phyloP scores from a whole-genome alignment of 345 rosid genomes.

The Eucalyptus decipiens region DNA sequence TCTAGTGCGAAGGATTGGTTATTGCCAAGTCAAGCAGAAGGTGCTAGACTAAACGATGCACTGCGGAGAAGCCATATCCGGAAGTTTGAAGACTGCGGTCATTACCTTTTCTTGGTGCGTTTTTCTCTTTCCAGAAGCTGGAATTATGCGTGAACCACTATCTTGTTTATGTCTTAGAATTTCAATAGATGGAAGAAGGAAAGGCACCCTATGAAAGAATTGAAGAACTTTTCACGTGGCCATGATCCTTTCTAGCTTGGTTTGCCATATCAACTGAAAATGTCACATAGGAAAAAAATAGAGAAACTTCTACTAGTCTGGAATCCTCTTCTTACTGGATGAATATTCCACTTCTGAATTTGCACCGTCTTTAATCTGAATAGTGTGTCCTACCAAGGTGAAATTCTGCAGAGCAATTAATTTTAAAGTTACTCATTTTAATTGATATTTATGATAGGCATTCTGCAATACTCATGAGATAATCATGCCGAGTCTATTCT shows the following conservation, averaged over 20 bases:
- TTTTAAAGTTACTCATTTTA: neutral
- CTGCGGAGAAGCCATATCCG: conserved; percentile 45
- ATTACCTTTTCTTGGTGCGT: conserved; percentile 69
- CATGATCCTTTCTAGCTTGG: neutral
- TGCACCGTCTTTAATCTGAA: neutral
- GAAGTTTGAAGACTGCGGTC: conserved; percentile 40
- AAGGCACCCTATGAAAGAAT: neutral
- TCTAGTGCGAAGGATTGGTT: conserved; percentile 71
- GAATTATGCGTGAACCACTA: neutral
- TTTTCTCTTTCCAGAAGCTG: neutral
- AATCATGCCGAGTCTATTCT: neutral
- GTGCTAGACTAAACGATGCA: conserved; percentile 31
- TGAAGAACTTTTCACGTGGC: neutral
- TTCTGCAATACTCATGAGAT: neutral
- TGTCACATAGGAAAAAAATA: neutral
- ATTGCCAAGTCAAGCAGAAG: conserved; percentile 63
- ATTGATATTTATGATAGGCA: neutral
- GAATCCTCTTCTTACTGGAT: neutral
- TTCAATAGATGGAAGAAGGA: neutral
- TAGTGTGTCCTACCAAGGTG: neutral
- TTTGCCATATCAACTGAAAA: neutral
- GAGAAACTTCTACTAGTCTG: neutral
- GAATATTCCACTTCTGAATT: neutral
- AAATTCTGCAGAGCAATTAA: neutral
- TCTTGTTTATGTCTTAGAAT: neutral